These are phyloP conservation scores for Daedaleopsis nitida DNA, from an alignment of 768 basidiomycete species.

Conservation along the genomic window DNA sequence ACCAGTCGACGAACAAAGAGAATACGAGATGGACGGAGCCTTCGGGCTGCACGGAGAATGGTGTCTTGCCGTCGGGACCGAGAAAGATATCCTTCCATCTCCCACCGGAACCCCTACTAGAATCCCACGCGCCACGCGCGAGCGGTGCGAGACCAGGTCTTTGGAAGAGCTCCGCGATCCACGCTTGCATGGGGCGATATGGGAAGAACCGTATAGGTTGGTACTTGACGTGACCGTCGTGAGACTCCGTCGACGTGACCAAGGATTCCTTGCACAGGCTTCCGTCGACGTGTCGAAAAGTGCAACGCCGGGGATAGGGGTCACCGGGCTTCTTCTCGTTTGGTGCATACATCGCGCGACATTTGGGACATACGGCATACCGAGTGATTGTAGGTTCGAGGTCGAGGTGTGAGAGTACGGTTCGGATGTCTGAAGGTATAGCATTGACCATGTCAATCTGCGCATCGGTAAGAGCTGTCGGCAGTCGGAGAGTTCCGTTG, in stretches of 20 bases:
- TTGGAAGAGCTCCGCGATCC: slow-evolving; percentile 18
- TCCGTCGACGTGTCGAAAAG: slow-evolving; percentile 3
- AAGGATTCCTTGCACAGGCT: not conserved
- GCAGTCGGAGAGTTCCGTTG: not conserved
- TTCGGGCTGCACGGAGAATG: not conserved
- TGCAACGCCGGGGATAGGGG: slow-evolving; percentile 10
- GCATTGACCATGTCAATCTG: not conserved
- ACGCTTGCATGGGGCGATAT: slow-evolving; percentile 11
- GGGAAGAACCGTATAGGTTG: not conserved
- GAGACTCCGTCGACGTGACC: not conserved
- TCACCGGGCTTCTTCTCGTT: not conserved
- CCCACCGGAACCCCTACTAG: not conserved
- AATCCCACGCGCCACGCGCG: slow-evolving; percentile 3
- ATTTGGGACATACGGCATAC: slow-evolving; percentile 10
- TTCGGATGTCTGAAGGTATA: slow-evolving; percentile 11
- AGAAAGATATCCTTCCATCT: slow-evolving; percentile 19
- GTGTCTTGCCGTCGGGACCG: slow-evolving; percentile 8
- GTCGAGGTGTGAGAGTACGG: not conserved
- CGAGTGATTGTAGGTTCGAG: slow-evolving; percentile 8
- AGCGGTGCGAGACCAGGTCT: slow-evolving; percentile 12
- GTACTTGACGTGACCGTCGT: not conserved
- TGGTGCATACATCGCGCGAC: slow-evolving; percentile 11
- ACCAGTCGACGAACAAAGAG: slow-evolving; percentile 18
- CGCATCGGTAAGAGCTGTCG: not conserved
- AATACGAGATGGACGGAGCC: slow-evolving; percentile 15